Base-by-base conservation (phyloP, 2,329 filamentous ascomycete genomes). In the Phoma sp. region DNA sequence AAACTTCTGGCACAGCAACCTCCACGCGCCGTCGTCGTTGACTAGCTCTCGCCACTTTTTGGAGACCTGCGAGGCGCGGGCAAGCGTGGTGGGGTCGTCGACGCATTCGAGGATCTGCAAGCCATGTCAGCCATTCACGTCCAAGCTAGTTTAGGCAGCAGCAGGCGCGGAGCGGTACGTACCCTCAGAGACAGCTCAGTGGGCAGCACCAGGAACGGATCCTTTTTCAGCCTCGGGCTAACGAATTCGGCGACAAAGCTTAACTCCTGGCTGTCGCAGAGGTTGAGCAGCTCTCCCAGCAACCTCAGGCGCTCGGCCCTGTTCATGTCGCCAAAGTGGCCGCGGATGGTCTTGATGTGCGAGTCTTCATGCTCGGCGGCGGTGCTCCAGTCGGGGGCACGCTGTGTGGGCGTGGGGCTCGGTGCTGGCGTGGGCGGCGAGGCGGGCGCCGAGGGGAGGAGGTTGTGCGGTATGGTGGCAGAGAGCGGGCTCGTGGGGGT, bases 241-340 rank as follows among this genome's bases (percentile, higher is more conserved):
- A 99, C 94, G 76, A 96, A 96, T 74, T 96, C 92, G 65, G 96
- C 92, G 19, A 99, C 93, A 73, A 97, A 98, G 76, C 92, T 96
- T 63, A 99, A 82, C 75, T 96, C 90, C 70, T 96, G 92, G 68
- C 91, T 97, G 65, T 96, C 96, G 79, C 95, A 99, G 65, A 96
- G 85, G 70, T 96, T 96, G 62, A 99, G 81, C 53, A 99, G 81
- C 72, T 96, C 93, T 45, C 91, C 91, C 55, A 99, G 80, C 67
- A 96, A 85, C 35, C 90, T 85, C 67, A 92, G 90, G 53, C 91
- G 86, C 76, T 94, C 90, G 0, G 87, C 84, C 22, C 88, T 85
- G 54, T 87, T 89, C 74, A 92, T 88, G 50, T 88, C 86, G 68
- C 88, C 87, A 71, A 98, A 98, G 68, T 92, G 87, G 57, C 88